Evolutionary conservation across 257 asterid species (phyloP).

Genomic region (Solanum pimpinellifolium): DNA sequence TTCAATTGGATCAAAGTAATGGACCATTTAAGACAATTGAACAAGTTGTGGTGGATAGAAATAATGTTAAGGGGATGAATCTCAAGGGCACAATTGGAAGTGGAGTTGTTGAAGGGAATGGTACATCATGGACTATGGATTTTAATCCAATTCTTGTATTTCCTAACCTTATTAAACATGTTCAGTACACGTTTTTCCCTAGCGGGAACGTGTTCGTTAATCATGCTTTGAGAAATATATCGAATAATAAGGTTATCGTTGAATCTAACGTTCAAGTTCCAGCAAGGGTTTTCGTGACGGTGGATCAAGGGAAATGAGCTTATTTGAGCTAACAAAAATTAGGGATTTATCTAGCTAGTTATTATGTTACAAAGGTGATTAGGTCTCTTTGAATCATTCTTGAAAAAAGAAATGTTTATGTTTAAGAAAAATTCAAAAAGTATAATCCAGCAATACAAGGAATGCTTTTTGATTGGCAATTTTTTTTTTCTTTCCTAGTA

Average conservation of each 20-base stretch:
- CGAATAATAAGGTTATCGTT: constrained; percentile 43
- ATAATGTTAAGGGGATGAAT: constrained; percentile 58
- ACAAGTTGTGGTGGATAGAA: constrained; percentile 53
- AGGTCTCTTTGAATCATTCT: not conserved
- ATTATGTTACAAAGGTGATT: not conserved
- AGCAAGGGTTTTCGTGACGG: constrained; percentile 50
- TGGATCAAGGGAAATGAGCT: constrained; percentile 45
- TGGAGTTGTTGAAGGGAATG: constrained; percentile 32
- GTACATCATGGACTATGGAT: constrained; percentile 58
- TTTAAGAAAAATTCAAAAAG: not conserved
- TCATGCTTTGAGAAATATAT: constrained; percentile 44
- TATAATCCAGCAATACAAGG: not conserved
- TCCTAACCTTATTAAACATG: constrained; percentile 38
- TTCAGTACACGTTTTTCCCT: constrained; percentile 49
- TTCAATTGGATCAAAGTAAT: constrained; percentile 39
- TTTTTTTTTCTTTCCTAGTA: not conserved
- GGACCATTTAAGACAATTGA: constrained; percentile 38
- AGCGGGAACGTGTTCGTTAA: constrained; percentile 30
- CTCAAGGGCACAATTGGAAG: constrained; percentile 55
- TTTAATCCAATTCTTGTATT: constrained; percentile 53
- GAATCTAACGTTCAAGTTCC: constrained; percentile 36
- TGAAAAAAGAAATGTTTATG: not conserved
- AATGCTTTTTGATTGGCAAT: not conserved
- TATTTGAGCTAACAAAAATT: not conserved
- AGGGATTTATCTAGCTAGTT: not conserved